Conservation (phyloP, 805 yeast species). For the Candida cerambycidarum region DNA sequence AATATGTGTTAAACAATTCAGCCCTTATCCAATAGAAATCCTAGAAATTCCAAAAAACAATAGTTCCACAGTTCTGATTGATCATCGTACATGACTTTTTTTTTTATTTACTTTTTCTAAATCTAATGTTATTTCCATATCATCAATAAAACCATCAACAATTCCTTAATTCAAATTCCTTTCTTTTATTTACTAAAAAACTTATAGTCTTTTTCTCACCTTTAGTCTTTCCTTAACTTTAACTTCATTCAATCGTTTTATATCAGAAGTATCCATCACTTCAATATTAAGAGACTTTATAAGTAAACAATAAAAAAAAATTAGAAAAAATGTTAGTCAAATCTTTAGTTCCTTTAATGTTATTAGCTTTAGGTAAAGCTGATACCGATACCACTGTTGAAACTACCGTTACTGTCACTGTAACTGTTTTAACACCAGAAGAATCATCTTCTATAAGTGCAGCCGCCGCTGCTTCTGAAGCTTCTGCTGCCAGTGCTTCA, state of each 20-base stretch:
- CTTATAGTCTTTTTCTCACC: slow-evolving; percentile 8
- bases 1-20: neutral
- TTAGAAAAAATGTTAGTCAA: slow-evolving; percentile 17
- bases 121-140: neutral
- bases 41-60: neutral
- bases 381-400: slow-evolving; percentile 39
- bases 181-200: slow-evolving; percentile 12
- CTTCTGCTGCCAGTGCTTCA: slow-evolving; percentile 13
- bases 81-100: neutral
- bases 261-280: neutral
- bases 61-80: neutral
- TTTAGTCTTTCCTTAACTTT: slow-evolving; percentile 7
- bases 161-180: slow-evolving; percentile 18
- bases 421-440: slow-evolving; percentile 46
- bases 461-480: slow-evolving; percentile 18
- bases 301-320: neutral
- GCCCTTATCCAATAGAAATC: neutral
- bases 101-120: slow-evolving; percentile 1
- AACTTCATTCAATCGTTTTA: slow-evolving; percentile 2
- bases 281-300: neutral
- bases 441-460: slow-evolving; percentile 36
- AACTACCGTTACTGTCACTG: slow-evolving; percentile 47
- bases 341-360: slow-evolving; percentile 15
- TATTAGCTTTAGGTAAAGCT: slow-evolving; percentile 19
- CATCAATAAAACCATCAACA: slow-evolving; percentile 11